A percentile compares a stretch with the other conserved stretches of the same genome.
Evolutionary conservation across 352 stramenopile genomes (phyloP).

Genomic region (Pythium periplocum): DNA sequence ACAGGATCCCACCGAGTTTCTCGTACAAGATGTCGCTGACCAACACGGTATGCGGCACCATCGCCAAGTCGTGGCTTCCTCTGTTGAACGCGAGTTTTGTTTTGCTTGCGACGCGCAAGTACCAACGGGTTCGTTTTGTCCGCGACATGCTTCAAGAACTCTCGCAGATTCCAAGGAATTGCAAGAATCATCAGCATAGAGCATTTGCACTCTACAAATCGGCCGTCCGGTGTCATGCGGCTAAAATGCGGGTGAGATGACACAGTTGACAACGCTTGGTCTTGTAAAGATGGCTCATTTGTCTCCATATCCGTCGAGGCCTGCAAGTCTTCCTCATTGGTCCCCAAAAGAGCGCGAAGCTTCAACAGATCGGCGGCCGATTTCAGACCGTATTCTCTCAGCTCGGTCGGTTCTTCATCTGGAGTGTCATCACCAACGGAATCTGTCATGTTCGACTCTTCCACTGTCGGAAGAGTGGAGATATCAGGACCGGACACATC

Average conservation of each 20-base stretch:
- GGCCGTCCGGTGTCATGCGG: slow-evolving; percentile 56
- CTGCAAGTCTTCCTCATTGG: no score
- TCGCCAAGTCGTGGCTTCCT: slow-evolving; percentile 17
- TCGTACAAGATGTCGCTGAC: slow-evolving; percentile 43
- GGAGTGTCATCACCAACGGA: not conserved
- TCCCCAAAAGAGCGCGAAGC: not conserved
- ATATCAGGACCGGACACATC: no score
- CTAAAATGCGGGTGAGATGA: slow-evolving; percentile 40
- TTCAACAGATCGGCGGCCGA: slow-evolving; percentile 1
- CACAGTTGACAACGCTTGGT: slow-evolving; percentile 26
- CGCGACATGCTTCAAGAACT: slow-evolving; percentile 55
- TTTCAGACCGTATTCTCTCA: slow-evolving; percentile 2
- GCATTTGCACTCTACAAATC: slow-evolving; percentile 66
- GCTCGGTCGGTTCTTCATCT: slow-evolving; percentile 1
- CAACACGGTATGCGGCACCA: slow-evolving; percentile 13
- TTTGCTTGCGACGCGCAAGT: slow-evolving; percentile 7
- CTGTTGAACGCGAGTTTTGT: slow-evolving; percentile 9
- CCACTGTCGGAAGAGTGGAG: no score
- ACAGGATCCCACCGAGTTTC: slow-evolving; percentile 58
- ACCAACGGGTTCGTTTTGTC: slow-evolving; percentile 35
- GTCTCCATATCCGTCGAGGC: no score
- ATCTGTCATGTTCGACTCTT: no score
- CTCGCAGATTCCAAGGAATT: slow-evolving; percentile 42
- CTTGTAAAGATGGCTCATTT: no score
- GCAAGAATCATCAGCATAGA: slow-evolving; percentile 49